A percentile compares a stretch with the other conserved stretches of the same genome.
Conservation (phyloP, 1,284 basidiomycete genomes). For the Boletus smithii region DNA sequence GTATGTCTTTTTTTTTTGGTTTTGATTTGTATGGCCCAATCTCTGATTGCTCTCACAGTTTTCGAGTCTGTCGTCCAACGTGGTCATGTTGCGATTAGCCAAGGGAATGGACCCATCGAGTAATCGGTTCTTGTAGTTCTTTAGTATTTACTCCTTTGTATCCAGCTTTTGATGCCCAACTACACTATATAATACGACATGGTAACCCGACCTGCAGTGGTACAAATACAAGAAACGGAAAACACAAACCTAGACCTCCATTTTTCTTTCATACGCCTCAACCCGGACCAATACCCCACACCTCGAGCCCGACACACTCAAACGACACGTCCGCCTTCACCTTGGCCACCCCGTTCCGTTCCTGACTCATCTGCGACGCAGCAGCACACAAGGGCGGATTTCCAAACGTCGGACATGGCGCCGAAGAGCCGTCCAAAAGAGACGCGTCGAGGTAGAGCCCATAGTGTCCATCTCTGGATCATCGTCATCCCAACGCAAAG, state of each 20-base stretch:
- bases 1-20: slow-evolving; percentile 28
- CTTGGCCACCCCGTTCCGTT: too few relatives aligned
- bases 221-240: too few relatives aligned
- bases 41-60: slow-evolving; percentile 37
- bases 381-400: slow-evolving; percentile 77
- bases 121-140: slow-evolving; percentile 42
- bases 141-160: too few relatives aligned
- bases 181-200: too few relatives aligned
- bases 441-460: slow-evolving; percentile 88
- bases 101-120: slow-evolving; percentile 38
- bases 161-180: too few relatives aligned
- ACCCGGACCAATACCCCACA: slow-evolving; percentile 66
- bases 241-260: too few relatives aligned
- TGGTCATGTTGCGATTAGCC: slow-evolving; percentile 53
- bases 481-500: not conserved
- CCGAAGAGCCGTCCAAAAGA: slow-evolving; percentile 81
- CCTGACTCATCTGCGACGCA: not conserved
- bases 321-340: slow-evolving; percentile 54
- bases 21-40: not conserved
- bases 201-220: too few relatives aligned
- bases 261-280: too few relatives aligned
- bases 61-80: slow-evolving; percentile 56
- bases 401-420: slow-evolving; percentile 81
- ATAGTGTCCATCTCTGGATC: slow-evolving; percentile 73
- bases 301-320: slow-evolving; percentile 83